Evolutionary conservation across 352 stramenopile genomes (phyloP).

Genomic region (Peronospora farinosa): DNA sequence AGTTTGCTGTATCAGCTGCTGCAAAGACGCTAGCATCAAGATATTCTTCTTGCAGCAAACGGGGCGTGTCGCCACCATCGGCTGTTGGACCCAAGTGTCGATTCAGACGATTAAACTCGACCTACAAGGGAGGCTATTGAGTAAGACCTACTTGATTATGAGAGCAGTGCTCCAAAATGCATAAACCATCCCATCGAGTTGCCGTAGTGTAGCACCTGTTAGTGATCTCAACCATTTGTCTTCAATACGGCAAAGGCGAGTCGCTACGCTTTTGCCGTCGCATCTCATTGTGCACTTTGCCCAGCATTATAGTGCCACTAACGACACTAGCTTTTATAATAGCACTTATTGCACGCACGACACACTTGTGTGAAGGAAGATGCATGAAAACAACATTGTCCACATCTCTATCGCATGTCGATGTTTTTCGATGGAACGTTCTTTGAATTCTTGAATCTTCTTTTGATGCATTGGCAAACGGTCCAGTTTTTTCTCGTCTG

Average conservation of each 20-base stretch:
- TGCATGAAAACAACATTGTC: not conserved
- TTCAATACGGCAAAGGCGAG: not conserved
- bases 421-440: slow-evolving; percentile 13
- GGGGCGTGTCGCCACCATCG: slow-evolving; percentile 8
- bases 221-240: not conserved
- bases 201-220: not conserved
- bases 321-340: not conserved
- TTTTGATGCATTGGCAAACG: slow-evolving; percentile 13
- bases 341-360: too few species aligned
- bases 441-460: slow-evolving; percentile 11
- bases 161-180: not conserved
- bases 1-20: slow-evolving; percentile 5
- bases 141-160: too few species aligned
- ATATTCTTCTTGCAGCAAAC: slow-evolving; percentile 13
- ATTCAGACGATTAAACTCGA: too few species aligned
- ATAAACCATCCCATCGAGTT: not conserved
- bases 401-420: not conserved
- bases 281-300: not conserved
- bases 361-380: too few species aligned
- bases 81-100: not conserved
- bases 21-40: not conserved
- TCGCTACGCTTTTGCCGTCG: not conserved
- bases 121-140: too few species aligned
- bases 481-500: slow-evolving; percentile 9
- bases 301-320: not conserved